Evolutionary conservation across 73 alveolate species (phyloP), one percentile per base, ranked within the genome.

Genomic region (Paramecium octaurelia): DNA sequence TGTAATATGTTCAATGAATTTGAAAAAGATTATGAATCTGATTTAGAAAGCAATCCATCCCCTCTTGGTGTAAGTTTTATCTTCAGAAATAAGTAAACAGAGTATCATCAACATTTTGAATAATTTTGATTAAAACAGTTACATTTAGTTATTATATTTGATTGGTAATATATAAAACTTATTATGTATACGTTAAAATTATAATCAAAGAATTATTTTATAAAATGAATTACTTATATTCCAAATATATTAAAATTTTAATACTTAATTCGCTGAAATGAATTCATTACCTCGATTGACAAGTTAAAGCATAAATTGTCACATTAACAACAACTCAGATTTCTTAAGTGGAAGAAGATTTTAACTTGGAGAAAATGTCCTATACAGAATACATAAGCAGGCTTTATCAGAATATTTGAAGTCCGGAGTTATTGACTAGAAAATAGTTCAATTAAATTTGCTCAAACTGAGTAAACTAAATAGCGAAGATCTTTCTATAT

Each of bases 51-150:
- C 10, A 31, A 64, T 34, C 84, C 42, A 8, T 64, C 84, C 8
- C 84, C 84, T 10, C 14, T 64, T 16, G 84, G 84, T 0, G 69
- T 54, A 18, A 54, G 2, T n/a, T 64, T 27, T 4, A 27, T 64
- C 9, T 34, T 12, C 48, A 31, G 46, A 64, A 64, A 31, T 6
- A 64, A 27, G 10, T 2, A 64, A 64, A 64, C 50, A 64, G 69
- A 18, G 31, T 54, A 3, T 54, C 29, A 4, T 54, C 4, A 54
- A 18, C 34, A 64, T 10, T 64, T 31, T 23, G 84, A 64, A 23
- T 64, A 31, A 64, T 64, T 64, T 31, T 64, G 84, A 64, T 27
- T 31, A 64, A 64, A 64, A 64, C 84, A 64, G 84, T 64, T 64
- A 27, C 46, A 64, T 54, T 18, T 54, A 54, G 69, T 54, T 54